These are phyloP conservation scores for Rhodofomes roseus DNA, from an alignment of 1,284 basidiomycete genomes.

Conservation along the genomic window DNA sequence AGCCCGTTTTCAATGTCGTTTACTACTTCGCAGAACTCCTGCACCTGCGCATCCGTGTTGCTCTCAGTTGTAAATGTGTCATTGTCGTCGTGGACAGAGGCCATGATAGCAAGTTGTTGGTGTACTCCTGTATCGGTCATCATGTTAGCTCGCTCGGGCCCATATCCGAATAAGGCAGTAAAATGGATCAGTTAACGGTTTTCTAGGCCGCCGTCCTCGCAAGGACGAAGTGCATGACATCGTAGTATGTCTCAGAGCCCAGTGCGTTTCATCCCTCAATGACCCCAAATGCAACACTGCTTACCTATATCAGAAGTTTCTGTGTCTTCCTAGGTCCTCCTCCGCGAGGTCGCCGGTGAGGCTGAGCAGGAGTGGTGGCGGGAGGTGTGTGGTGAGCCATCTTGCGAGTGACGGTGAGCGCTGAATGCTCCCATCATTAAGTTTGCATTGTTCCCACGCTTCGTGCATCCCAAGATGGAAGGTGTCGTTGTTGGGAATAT, in stretches of 20 bases:
- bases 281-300: background rate
- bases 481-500: background rate
- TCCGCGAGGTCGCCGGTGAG: background rate
- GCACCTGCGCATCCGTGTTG: constrained; percentile 16
- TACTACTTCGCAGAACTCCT: constrained; percentile 39
- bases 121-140: too few species aligned
- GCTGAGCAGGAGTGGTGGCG: background rate
- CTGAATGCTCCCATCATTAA: background rate
- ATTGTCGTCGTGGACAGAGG: constrained; percentile 6
- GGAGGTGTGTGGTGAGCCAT: background rate
- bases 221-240: constrained; percentile 75
- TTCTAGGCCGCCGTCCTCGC: constrained; percentile 79
- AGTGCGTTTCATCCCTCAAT: constrained; percentile 76
- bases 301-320: background rate
- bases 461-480: background rate
- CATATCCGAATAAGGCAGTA: background rate
- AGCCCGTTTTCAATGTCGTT: constrained; percentile 66
- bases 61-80: background rate
- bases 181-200: constrained; percentile 73
- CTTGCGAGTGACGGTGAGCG: background rate
- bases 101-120: background rate
- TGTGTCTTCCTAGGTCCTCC: background rate
- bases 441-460: background rate
- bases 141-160: too few species aligned
- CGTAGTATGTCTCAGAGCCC: constrained; percentile 65